Evolutionary conservation across 2,329 filamentous ascomycete genomes (phyloP), one percentile per base, ranked within the genome.

Genomic region (Pseudophaeomoniella oleicola): DNA sequence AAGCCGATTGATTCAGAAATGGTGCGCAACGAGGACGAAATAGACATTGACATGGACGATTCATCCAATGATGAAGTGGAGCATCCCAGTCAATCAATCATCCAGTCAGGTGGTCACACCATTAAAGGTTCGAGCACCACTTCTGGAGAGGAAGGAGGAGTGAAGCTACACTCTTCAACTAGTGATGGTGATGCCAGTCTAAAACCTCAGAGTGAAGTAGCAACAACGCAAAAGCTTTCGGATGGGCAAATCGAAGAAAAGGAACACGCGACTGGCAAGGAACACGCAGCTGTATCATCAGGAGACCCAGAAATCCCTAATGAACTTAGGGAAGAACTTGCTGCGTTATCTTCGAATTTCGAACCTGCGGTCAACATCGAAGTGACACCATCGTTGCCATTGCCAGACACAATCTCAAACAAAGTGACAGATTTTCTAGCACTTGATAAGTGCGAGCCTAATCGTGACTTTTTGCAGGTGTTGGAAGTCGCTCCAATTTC

Each of bases 361-460:
- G 60, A 70, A 32, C 30, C 55, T 50, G 11, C 53, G 55, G 27
- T 32, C 47, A 32, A 32, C 27, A 30, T 45, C 12, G 59, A 57
- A 30, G 50, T 52, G 38, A 62, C 53, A 4, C 65, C 73, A 12
- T 71, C 70, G 22, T 71, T 78, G 37, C 75, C 78, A 2, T 73
- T 81, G 12, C 85, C 85, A 0, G 52, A 69, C 0, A 71, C 67
- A 1, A 92, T 94, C 42, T 72, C 69, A 2, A 96, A 96, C 62
- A 80, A 69, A 14, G 67, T 69, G 3, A 92, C 88, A 2, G 69
- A 77, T 10, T 98, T 98, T 56, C 68, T 98, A 9, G 82, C 90
- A 0, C 66, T 98, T 2, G 88, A 94, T 59, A 98, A 98, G 57
- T 93, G 85, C 50, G 69, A 88, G 30, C 80, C 81, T 0, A 70